phyloP scores from a whole-genome alignment of 23 red algal species.

The Gracilaria gracilis region DNA sequence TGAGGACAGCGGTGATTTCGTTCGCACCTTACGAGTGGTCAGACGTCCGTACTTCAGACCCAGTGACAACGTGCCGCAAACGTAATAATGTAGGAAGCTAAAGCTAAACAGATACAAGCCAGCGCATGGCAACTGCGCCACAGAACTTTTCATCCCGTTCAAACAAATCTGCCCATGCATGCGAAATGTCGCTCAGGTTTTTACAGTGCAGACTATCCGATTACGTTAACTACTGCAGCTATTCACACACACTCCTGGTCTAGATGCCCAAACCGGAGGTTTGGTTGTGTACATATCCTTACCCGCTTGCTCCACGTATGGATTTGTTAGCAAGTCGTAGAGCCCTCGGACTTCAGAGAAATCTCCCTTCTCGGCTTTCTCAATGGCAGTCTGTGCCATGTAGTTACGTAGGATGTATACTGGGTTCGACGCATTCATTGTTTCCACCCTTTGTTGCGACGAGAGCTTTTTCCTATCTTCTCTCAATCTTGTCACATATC shows the following conservation, averaged over 20 bases:
- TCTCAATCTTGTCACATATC: conserved; percentile 66
- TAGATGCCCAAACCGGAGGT: conserved; percentile 87
- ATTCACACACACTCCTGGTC: conserved; percentile 95
- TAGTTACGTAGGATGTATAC: conserved; percentile 98
- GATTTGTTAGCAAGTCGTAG: conserved; percentile 74
- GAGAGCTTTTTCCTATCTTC: conserved; percentile 29
- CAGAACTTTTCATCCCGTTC: no score
- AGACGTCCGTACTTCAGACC: no score
- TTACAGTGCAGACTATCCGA: no score
- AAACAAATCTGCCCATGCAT: no score
- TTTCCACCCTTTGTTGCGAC: conserved; percentile 35
- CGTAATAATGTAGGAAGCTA: no score
- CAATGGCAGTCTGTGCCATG: conserved; percentile 88
- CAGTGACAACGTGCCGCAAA: no score
- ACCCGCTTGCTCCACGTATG: conserved; percentile 82
- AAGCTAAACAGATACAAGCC: no score
- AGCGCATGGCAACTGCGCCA: no score
- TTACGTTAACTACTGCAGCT: conserved; percentile 76
- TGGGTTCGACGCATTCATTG: conserved; percentile 85
- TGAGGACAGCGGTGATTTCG: no score
- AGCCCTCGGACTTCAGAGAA: conserved; percentile 75
- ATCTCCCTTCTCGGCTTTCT: conserved; percentile 90
- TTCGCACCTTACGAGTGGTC: no score
- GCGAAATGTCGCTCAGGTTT: no score
- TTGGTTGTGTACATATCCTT: conserved; percentile 59